Base-by-base conservation (phyloP, 2,329 filamentous ascomycete species). In the Cercospora nicotianae region DNA sequence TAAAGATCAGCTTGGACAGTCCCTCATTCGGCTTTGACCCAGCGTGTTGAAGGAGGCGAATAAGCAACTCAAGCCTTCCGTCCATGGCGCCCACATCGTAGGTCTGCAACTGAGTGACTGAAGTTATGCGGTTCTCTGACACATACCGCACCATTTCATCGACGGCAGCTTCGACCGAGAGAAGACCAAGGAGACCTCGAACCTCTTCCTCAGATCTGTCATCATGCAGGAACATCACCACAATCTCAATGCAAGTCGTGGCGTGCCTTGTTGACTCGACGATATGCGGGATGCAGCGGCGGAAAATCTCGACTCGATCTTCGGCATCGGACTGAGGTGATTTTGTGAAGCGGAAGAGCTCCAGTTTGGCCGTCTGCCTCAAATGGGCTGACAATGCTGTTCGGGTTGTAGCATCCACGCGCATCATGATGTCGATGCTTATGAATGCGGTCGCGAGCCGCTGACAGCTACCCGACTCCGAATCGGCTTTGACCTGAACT, bases 1-100 rank as follows among this genome's bases (percentile, higher is more conserved):
- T 42, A 62, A 70, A 74, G 18, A 75, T 42, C 9, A 66, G 30
- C 42, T 67, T 31, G 51, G 63, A 57, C 8, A 64, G 48, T 3
- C 60, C 66, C 10, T 69, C 69, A 23, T 66, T 57, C 51, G 63
- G 51, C 3, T 63, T 39, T 8, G 31, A 31, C 7, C 36, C 63
- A 8, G 67, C 51, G 13, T 70, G 42, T n/a, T 67, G 61, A 42
- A 73, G 63, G 28, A 75, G 64, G 16, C 83, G 83, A 48, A 85
- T 82, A 20, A 91, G 83, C 72, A 92, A 91, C 1, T 89, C 84
- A 42, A 91, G 83, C 36, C 72, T 63, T 2, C 57, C n/a, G 7
- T 55, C 61, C 2, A 71, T 39, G 16, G 59, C 69, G 13, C 63
- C 51, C 26, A 67, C 10, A 39, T 65, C 57, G 62, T 57, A 42